Base-by-base conservation (phyloP, 2,329 filamentous ascomycete genomes). In the Aspergillus sp. region DNA sequence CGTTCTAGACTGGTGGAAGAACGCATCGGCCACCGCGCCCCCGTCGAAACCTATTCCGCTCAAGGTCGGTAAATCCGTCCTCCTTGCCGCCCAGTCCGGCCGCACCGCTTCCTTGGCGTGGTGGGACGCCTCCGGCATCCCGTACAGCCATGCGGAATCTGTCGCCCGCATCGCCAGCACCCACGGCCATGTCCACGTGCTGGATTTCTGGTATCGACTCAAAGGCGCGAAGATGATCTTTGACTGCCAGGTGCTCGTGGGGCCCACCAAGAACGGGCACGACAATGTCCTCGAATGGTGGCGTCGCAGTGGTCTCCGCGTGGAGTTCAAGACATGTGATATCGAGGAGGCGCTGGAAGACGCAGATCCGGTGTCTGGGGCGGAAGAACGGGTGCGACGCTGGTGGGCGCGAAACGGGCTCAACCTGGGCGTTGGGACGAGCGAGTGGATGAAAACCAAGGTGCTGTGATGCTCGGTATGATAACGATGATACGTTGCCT, bases 321-420 rank as follows among this genome's bases (percentile, higher is more conserved):
- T 96, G 22, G 90, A 95, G 70, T 96, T 96, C 72, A 92, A 93
- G 70, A 95, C 90, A 1, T 96, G 91, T 70, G 91, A 95, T 70
- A 94, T 97, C 55, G 92, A 96, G 69, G 93, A 96, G 73, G 92
- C 92, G 0, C 79, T 96, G 36, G 92, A 96, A 68, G 92, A 96
- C 67, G 89, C 90, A 2, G 70, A 70, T 51, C 67, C 67, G 19
- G 82, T 93, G 3, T 82, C 83, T 35, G 82, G 77, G 4, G 85
- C 87, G 50, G 87, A 90, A 56, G 83, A 85, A 58, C 81, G 82
- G 35, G 89, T 95, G 16, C 78, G 89, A 51, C 79, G 81, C 57
- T 97, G 93, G 93, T 97, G 93, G 93, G 87, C 89, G 20, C 76
- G 80, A 58, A 93, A 94, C 61, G 90, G 90, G 0, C 74, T 95